Evolutionary conservation across 2,329 filamentous ascomycete genomes (phyloP).

Genomic region (Monilinia polystroma): DNA sequence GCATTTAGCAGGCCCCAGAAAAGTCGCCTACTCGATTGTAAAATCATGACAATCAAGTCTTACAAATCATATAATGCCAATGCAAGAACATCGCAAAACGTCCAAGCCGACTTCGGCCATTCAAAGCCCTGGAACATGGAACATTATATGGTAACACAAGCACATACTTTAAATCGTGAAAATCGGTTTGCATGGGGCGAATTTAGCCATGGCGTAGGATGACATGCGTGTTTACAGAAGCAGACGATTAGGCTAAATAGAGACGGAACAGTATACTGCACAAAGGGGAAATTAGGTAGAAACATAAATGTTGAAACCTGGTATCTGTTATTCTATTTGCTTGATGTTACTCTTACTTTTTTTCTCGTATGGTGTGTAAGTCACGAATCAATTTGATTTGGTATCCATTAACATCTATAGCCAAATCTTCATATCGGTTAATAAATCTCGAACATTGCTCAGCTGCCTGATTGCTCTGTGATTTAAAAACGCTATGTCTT

Average conservation of each 20-base stretch:
- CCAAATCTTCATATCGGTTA: neutral
- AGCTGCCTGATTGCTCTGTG: neutral
- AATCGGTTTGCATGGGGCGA: conserved; percentile 2
- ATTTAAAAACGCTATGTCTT: neutral
- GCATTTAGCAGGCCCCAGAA: neutral
- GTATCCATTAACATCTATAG: too few relatives aligned
- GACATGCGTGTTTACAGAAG: neutral
- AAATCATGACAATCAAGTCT: neutral
- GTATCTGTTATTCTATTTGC: neutral
- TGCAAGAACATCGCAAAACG: neutral
- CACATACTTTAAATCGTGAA: neutral
- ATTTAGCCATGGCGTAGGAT: conserved; percentile 1
- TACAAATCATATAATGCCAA: neutral
- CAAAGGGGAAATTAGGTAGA: neutral
- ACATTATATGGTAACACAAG: neutral
- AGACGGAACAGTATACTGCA: conserved; percentile 4
- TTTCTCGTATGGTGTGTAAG: neutral
- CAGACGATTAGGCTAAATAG: neutral
- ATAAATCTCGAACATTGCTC: neutral
- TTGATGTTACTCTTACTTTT: neutral
- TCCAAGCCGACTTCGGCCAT: conserved; percentile 2
- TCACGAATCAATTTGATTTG: neutral
- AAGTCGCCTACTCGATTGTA: too few relatives aligned
- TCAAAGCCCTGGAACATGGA: conserved; percentile 11
- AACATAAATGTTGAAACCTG: neutral